phyloP scores from a whole-genome alignment of 345 rosid species.

The Eucalyptus leucophloia region DNA sequence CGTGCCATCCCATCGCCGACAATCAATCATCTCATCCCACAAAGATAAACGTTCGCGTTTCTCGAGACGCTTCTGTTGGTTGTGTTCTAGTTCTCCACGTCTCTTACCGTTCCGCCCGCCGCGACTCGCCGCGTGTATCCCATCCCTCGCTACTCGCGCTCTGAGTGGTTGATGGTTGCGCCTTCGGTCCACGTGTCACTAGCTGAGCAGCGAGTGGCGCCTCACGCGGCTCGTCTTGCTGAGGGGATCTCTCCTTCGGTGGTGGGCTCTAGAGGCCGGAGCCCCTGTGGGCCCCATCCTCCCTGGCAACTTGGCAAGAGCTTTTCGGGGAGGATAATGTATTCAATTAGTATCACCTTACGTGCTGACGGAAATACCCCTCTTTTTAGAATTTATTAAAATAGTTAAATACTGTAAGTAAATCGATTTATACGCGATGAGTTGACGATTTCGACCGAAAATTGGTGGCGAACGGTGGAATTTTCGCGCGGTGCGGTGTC shows the following conservation, averaged over 20 bases:
- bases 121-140: neutral
- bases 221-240: neutral
- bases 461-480: neutral
- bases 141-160: fast-evolving
- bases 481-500: neutral
- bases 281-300: neutral
- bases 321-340: neutral
- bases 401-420: neutral
- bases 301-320: neutral
- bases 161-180: neutral
- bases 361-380: neutral
- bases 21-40: neutral
- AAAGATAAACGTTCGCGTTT: neutral
- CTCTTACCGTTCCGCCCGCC: neutral
- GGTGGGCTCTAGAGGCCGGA: neutral
- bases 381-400: neutral
- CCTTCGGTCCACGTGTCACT: neutral
- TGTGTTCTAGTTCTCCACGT: neutral
- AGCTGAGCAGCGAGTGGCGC: neutral
- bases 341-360: neutral
- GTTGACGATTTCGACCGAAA: neutral
- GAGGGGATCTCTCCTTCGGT: neutral
- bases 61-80: neutral
- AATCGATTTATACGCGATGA: neutral
- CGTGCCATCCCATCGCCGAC: neutral